Conservation (phyloP, 2,329 filamentous ascomycete genomes). For the Septoria linicola region DNA sequence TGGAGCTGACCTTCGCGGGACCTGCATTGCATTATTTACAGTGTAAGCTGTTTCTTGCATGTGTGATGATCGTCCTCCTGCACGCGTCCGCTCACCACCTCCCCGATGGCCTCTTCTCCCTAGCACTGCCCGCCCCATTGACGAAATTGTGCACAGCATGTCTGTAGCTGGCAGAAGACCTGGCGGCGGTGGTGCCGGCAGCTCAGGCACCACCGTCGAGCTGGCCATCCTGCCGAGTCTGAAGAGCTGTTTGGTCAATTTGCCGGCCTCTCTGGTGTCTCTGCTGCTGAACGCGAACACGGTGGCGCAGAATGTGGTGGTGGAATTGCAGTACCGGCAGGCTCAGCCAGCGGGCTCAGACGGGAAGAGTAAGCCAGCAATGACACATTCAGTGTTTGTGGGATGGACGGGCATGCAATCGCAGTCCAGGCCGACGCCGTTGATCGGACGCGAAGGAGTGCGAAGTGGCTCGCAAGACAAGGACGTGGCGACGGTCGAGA, state of each 20-base stretch:
- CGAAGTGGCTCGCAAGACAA: constrained; percentile 62
- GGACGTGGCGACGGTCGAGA: constrained; percentile 74
- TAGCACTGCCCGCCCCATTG: constrained; percentile 8
- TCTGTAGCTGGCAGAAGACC: constrained; percentile 20
- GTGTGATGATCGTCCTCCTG: constrained; percentile 2
- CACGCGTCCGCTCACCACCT: constrained; percentile 12
- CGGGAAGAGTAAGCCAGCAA: constrained; percentile 32
- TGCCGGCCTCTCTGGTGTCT: constrained; percentile 79
- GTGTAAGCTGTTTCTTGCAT: constrained; percentile 3
- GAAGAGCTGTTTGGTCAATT: constrained; percentile 92
- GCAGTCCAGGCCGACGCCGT: constrained; percentile 72
- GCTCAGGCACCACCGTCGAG: constrained; percentile 50
- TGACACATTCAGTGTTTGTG: constrained; percentile 72
- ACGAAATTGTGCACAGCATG: constrained; percentile 13
- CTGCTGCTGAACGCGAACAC: constrained; percentile 87
- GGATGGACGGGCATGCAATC: constrained; percentile 99
- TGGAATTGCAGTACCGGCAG: constrained; percentile 79
- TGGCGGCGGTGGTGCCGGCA: not conserved
- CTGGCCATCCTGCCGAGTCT: constrained; percentile 75
- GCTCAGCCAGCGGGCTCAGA: constrained; percentile 49
- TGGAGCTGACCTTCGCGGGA: too few species aligned
- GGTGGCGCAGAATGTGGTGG: constrained; percentile 90
- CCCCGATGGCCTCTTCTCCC: constrained; percentile 11
- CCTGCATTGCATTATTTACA: constrained; percentile 8
- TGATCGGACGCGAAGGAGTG: constrained; percentile 73